phyloP scores from a whole-genome alignment of 108 stramenopile species.

The Licmophora abbreviata region DNA sequence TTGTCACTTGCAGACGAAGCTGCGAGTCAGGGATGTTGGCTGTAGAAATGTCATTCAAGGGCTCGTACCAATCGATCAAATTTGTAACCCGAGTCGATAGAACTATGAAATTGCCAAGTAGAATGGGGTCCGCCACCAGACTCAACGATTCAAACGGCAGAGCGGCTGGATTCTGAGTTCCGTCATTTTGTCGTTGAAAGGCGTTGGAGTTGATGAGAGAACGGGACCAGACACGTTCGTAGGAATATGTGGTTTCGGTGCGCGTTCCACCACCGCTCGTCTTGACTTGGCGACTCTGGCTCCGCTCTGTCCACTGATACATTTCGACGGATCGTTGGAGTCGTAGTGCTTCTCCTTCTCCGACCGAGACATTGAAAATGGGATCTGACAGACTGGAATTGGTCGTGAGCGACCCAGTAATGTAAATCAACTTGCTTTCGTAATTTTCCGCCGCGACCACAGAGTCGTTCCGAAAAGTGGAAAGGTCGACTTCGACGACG shows the following conservation, averaged over 20 bases:
- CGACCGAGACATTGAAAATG: conserved; percentile 9
- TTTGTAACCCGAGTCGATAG: neutral
- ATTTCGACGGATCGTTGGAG: conserved; percentile 14
- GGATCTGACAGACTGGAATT: conserved; percentile 4
- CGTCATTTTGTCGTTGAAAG: conserved; percentile 1
- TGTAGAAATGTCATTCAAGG: neutral
- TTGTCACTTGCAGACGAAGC: neutral
- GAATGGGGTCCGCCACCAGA: neutral
- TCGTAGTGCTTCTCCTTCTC: conserved; percentile 5
- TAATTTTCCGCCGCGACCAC: neutral
- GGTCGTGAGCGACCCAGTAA: neutral
- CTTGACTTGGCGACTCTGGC: conserved; percentile 3
- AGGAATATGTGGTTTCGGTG: conserved; percentile 19
- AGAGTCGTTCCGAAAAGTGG: neutral
- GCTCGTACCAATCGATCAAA: neutral
- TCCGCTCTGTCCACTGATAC: conserved; percentile 22
- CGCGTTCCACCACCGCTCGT: conserved; percentile 15
- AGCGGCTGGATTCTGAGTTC: conserved; percentile 5
- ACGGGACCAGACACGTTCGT: conserved; percentile 6
- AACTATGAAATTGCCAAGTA: neutral
- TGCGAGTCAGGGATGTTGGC: neutral
- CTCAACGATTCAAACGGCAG: neutral
- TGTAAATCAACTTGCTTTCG: conserved; percentile 20
- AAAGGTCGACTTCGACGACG: conserved; percentile 6
- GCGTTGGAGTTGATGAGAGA: conserved; percentile 2